Evolutionary conservation across 2,329 filamentous ascomycete species (phyloP), one percentile per base, ranked within the genome.

Genomic region (Didymella pomorum): DNA sequence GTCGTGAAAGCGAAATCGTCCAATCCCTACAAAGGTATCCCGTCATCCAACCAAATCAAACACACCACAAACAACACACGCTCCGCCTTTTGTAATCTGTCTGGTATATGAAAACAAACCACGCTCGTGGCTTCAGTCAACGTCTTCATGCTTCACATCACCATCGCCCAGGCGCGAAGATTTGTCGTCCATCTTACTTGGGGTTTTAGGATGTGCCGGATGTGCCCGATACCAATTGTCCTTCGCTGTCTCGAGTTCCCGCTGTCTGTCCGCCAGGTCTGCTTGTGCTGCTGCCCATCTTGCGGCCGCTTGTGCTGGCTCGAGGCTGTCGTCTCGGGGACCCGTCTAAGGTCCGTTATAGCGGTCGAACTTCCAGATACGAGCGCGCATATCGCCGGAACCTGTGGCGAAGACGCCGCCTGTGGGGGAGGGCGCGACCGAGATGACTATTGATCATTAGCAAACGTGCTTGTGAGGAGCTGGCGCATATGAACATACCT

Each of bases 321-420:
- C 37, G 20, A 41, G 35, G 5, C 18, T 39, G 35, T 39, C 18
- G 20, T 20, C 10, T 6, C 18, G 1, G 37, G 10, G 4, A 14
- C 37, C 37, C 29, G 23, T 18, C 64, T 74, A 74, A 51, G 71
- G 71, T 20, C 73, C 72, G 28, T 66, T 64, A 56, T 75, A 75
- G 56, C 72, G 69, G 50, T 75, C 73, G 53, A 73, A 75, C 70
- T 90, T 93, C 95, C 95, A 99, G 80, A 99, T 98, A 72, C 95
- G 89, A 53, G 95, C 95, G 76, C 94, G 90, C 92, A 96, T 96
- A 76, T 99, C 95, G 71, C 95, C 95, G 67, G 93, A 97, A 62
- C 95, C 95, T 5, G 95, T 99, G 39, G 95, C 95, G 75, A 99
- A 99, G 74, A 92, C 89, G 64, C 88, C 87, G 58, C 93, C 93